phyloP scores from a whole-genome alignment of 805 yeast genomes.

The Candida ovalis region DNA sequence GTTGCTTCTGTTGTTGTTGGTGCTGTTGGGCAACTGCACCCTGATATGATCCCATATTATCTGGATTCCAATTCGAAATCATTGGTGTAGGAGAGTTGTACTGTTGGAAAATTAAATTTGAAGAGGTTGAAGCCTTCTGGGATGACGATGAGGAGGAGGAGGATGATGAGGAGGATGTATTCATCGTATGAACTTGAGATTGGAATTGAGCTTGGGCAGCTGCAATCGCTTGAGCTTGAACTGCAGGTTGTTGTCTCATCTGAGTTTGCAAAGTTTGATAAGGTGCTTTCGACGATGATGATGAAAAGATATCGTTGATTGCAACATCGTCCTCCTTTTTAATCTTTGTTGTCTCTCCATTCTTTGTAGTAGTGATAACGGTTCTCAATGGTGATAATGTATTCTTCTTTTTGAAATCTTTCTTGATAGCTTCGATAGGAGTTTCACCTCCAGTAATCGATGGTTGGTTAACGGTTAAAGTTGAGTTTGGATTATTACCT shows the following conservation, averaged over 20 bases:
- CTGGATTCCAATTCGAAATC: slow-evolving; percentile 21
- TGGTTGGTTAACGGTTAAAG: background rate
- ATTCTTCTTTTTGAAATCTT: slow-evolving; percentile 19
- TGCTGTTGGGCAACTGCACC: slow-evolving; percentile 6
- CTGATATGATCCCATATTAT: slow-evolving; percentile 18
- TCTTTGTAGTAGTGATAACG: background rate
- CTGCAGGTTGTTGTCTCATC: slow-evolving; percentile 17
- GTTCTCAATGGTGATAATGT: slow-evolving; percentile 23
- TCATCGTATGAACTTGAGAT: slow-evolving; percentile 6
- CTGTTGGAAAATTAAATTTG: slow-evolving; percentile 10
- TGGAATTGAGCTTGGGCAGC: slow-evolving; percentile 8
- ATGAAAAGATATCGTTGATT: slow-evolving; percentile 31
- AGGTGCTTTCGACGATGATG: slow-evolving; percentile 13
- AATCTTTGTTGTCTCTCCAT: slow-evolving; percentile 2
- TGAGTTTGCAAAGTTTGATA: slow-evolving; percentile 22
- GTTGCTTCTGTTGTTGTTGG: slow-evolving; percentile 14
- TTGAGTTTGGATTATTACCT: too few relatives aligned
- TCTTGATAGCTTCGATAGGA: slow-evolving; percentile 13
- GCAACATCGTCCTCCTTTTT: slow-evolving; percentile 24
- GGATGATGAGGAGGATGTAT: slow-evolving; percentile 7
- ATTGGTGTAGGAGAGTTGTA: slow-evolving; percentile 10
- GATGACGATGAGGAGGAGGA: slow-evolving; percentile 1
- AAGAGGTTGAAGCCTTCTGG: slow-evolving; percentile 1
- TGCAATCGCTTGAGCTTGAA: slow-evolving; percentile 10
- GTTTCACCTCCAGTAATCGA: background rate